Percentiles rank a stretch among this genome's conserved stretches.
phyloP scores from a whole-genome alignment of 78 protist genomes.

The Dictyostelium brefeldianum region DNA sequence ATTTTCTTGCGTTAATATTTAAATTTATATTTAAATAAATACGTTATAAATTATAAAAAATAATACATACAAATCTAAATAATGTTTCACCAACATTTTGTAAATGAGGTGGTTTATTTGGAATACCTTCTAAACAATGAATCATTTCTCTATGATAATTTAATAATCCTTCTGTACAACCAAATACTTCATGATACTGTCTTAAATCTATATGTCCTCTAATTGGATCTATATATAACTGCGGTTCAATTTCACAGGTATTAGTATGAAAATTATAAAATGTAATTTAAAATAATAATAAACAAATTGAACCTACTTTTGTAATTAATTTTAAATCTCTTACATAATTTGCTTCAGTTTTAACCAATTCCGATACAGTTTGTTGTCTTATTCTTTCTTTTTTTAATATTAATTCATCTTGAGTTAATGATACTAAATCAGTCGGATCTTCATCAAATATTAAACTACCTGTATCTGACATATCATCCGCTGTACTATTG shows the following conservation, averaged over 20 bases:
- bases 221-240: slow-evolving; percentile 62
- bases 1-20: neutral
- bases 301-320: neutral
- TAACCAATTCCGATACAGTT: slow-evolving; percentile 48
- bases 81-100: slow-evolving; percentile 74
- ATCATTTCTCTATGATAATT: slow-evolving; percentile 49
- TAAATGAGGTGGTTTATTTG: slow-evolving; percentile 13
- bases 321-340: slow-evolving; percentile 70
- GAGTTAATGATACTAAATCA: neutral
- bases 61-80: slow-evolving; percentile 40
- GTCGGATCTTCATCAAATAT: slow-evolving; percentile 40
- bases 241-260: too few species aligned
- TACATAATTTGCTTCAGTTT: slow-evolving; percentile 71
- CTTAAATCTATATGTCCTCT: slow-evolving; percentile 24
- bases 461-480: slow-evolving; percentile 64
- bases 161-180: slow-evolving; percentile 43
- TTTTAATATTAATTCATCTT: slow-evolving; percentile 38
- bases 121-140: slow-evolving; percentile 37
- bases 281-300: neutral
- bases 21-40: neutral
- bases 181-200: slow-evolving; percentile 60
- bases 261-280: too few species aligned
- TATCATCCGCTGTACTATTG: slow-evolving; percentile 46
- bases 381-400: slow-evolving; percentile 70
- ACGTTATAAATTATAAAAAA: neutral